Evolutionary conservation across 306 rosid species (phyloP).

Genomic region (Citrullus colocynthis): DNA sequence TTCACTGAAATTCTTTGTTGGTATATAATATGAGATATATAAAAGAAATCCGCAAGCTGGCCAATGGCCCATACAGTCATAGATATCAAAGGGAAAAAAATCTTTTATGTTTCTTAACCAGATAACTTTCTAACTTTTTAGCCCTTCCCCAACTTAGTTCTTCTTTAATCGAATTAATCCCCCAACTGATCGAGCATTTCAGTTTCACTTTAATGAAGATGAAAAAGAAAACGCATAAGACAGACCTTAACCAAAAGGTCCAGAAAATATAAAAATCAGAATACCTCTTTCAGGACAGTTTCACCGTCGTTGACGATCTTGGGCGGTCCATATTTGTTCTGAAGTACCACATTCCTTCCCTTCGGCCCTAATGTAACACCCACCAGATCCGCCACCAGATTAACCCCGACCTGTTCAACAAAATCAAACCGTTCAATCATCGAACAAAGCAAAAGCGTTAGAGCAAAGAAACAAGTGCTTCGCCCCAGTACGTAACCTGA

Average conservation of each 20-base stretch:
- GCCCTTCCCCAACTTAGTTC: not conserved
- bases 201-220: not conserved
- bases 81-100: no score
- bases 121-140: not conserved
- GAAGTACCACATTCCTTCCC: conserved; percentile 88
- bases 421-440: not conserved
- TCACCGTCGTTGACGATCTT: conserved; percentile 91
- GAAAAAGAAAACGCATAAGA: not conserved
- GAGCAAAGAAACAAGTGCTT: not conserved
- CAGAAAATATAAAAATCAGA: not conserved
- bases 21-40: no score
- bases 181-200: not conserved
- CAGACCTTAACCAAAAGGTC: not conserved
- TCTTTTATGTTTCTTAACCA: no score
- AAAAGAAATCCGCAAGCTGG: no score
- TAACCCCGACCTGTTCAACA: conserved; percentile 67
- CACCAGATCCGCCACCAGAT: conserved; percentile 67
- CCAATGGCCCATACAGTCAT: no score
- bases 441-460: conserved; percentile 3
- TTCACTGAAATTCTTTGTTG: not conserved
- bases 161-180: not conserved
- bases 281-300: conserved; percentile 81
- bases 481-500: conserved; percentile 25
- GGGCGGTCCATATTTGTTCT: conserved; percentile 83
- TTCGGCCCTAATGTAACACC: conserved; percentile 92